These are phyloP conservation scores for Neoarthrinium moseri DNA, from an alignment of 2,329 filamentous ascomycete species.

Conservation along the genomic window DNA sequence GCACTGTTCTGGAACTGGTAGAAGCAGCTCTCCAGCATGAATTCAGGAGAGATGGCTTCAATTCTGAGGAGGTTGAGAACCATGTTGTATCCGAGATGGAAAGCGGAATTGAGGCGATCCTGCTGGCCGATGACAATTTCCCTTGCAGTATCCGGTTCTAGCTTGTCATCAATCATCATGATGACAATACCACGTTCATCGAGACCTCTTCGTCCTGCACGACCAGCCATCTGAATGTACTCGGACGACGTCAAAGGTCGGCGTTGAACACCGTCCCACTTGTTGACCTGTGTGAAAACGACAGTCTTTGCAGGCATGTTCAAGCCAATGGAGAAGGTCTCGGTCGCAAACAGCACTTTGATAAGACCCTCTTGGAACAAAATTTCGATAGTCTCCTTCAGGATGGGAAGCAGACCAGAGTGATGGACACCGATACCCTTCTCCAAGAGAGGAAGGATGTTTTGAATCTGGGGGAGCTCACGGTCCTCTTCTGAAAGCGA, in stretches of 20 bases:
- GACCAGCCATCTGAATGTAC: slow-evolving; percentile 98
- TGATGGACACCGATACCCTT: slow-evolving; percentile 97
- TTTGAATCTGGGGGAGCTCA: slow-evolving; percentile 81
- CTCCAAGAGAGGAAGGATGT: slow-evolving; percentile 84
- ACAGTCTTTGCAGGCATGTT: slow-evolving; percentile 99
- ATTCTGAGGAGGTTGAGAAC: slow-evolving; percentile 93
- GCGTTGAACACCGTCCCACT: slow-evolving; percentile 81
- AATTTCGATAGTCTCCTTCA: slow-evolving; percentile 99
- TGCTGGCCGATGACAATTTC: slow-evolving; percentile 95
- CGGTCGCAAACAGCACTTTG: slow-evolving; percentile 96
- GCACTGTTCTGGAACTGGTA: slow-evolving; percentile 97
- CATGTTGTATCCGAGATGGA: slow-evolving; percentile 99
- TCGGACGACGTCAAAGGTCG: slow-evolving; percentile 91
- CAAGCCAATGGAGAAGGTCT: slow-evolving; percentile 96
- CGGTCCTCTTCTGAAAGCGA: slow-evolving; percentile 91
- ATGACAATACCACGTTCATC: slow-evolving; percentile 98
- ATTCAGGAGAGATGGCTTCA: slow-evolving; percentile 98
- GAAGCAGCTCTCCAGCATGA: slow-evolving; percentile 98
- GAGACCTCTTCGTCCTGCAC: slow-evolving; percentile 92
- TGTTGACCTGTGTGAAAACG: slow-evolving; percentile 95
- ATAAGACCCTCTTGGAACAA: slow-evolving; percentile 97
- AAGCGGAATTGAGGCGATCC: slow-evolving; percentile 95
- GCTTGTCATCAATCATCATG: slow-evolving; percentile 98
- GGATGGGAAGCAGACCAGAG: slow-evolving; percentile 87
- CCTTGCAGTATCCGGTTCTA: slow-evolving; percentile 92